Evolutionary conservation across 2,329 filamentous ascomycete genomes (phyloP).

Genomic region (Dothistroma pini): DNA sequence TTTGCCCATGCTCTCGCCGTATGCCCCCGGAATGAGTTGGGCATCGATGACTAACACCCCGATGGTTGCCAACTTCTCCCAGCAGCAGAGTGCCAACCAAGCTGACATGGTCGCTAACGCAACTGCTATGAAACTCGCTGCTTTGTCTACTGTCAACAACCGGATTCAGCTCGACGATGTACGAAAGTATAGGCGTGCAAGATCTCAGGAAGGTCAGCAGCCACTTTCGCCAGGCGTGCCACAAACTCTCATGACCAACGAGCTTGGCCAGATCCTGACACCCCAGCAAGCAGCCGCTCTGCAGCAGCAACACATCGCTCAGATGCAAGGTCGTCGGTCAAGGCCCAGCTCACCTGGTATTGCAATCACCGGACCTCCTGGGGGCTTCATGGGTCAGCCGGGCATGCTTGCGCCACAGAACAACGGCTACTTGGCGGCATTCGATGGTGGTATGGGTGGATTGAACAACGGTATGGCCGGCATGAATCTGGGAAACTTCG

Average conservation of each 20-base stretch:
- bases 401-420: constrained; percentile 85
- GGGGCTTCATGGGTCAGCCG: constrained; percentile 46
- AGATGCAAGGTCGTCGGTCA: constrained; percentile 75
- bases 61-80: constrained; percentile 80
- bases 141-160: constrained; percentile 96
- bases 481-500: constrained; percentile 54
- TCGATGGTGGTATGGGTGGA: constrained; percentile 56
- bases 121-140: constrained; percentile 97
- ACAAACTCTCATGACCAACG: constrained; percentile 81
- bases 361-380: constrained; percentile 66
- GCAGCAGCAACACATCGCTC: constrained; percentile 74
- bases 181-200: constrained; percentile 87
- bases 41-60: constrained; percentile 98
- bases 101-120: constrained; percentile 99
- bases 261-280: constrained; percentile 81
- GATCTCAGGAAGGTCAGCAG: constrained; percentile 58
- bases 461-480: constrained; percentile 68
- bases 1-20: constrained; percentile 76
- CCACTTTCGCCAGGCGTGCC: constrained; percentile 63
- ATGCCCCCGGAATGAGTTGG: constrained; percentile 84
- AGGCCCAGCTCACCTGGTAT: constrained; percentile 87
- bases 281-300: constrained; percentile 50
- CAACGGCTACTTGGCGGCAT: constrained; percentile 89
- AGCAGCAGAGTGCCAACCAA: constrained; percentile 59
- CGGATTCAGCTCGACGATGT: constrained; percentile 95